A percentile compares a stretch with the other conserved stretches of the same genome.
phyloP scores from a whole-genome alignment of 208 protist species.

The Trypanosoma cruzi region DNA sequence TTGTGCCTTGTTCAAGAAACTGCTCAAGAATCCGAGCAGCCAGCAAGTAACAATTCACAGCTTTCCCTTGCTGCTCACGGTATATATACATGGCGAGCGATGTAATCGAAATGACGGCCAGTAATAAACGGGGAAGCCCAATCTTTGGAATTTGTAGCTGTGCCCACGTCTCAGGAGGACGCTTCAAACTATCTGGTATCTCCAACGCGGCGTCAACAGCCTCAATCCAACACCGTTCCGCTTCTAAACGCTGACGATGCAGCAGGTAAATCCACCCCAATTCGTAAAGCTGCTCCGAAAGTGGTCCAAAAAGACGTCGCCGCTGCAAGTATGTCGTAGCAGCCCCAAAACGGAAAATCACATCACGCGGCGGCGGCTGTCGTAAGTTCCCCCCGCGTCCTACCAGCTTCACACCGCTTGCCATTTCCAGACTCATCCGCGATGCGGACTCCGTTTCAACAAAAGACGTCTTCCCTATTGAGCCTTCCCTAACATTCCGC shows the following conservation, averaged over 20 bases:
- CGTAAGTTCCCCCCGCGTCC: not conserved
- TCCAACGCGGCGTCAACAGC: constrained; percentile 71
- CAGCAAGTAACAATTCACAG: constrained; percentile 56
- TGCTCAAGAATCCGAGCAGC: constrained; percentile 44
- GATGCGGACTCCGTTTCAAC: not conserved
- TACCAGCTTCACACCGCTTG: too few species aligned
- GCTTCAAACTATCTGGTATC: constrained; percentile 49
- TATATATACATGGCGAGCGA: constrained; percentile 71
- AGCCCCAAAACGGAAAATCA: constrained; percentile 45
- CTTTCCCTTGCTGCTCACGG: constrained; percentile 47
- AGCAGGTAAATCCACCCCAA: constrained; percentile 53
- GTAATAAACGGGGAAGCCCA: constrained; percentile 43
- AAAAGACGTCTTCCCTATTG: not conserved
- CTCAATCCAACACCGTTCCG: constrained; percentile 67
- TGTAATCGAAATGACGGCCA: constrained; percentile 46
- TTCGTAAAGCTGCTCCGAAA: constrained; percentile 77
- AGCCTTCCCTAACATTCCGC: not conserved
- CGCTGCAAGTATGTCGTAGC: constrained; percentile 48
- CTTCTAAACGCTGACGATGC: constrained; percentile 38
- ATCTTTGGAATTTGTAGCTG: constrained; percentile 19
- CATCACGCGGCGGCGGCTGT: constrained; percentile 29
- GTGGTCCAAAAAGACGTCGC: constrained; percentile 51
- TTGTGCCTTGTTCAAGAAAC: constrained; percentile 38
- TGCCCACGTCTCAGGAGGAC: constrained; percentile 7
- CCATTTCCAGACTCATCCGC: not conserved